Evolutionary conservation across 2,329 filamentous ascomycete species (phyloP).

Genomic region (Blumeria graminis): DNA sequence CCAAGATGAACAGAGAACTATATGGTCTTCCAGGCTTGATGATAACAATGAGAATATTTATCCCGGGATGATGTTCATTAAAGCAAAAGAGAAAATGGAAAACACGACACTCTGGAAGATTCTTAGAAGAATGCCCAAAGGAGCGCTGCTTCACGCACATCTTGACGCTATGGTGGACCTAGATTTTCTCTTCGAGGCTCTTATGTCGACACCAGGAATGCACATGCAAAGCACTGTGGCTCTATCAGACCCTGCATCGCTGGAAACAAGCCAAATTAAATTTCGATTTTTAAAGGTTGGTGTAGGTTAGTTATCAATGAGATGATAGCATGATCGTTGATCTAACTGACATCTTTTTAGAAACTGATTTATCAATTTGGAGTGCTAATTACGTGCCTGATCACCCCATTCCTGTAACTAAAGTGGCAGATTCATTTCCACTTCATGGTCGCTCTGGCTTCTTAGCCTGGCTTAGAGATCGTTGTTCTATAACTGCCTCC

Average conservation of each 20-base stretch:
- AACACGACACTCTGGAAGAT: slow-evolving; percentile 67
- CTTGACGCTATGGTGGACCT: slow-evolving; percentile 80
- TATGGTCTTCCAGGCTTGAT: slow-evolving; percentile 57
- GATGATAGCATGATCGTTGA: not conserved
- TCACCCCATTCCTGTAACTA: slow-evolving; percentile 17
- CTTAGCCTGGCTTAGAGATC: slow-evolving; percentile 47
- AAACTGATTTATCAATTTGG: slow-evolving; percentile 35
- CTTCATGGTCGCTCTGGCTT: slow-evolving; percentile 48
- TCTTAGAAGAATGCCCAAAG: slow-evolving; percentile 70
- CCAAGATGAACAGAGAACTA: slow-evolving; percentile 44
- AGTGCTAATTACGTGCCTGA: slow-evolving; percentile 30
- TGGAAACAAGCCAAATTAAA: slow-evolving; percentile 28
- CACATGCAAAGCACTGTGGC: slow-evolving; percentile 36
- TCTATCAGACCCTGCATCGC: slow-evolving; percentile 28
- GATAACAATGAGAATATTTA: slow-evolving; percentile 46
- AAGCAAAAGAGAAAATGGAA: slow-evolving; percentile 72
- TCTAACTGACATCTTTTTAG: slow-evolving; percentile 3
- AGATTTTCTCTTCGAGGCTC: slow-evolving; percentile 50
- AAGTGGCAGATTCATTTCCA: slow-evolving; percentile 52
- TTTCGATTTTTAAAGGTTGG: slow-evolving; percentile 34
- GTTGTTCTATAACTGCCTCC: slow-evolving; percentile 44
- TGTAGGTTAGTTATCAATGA: not conserved
- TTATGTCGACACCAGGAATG: slow-evolving; percentile 49
- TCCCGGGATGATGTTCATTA: slow-evolving; percentile 81
- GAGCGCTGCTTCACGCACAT: slow-evolving; percentile 64